Evolutionary conservation across 768 basidiomycete genomes (phyloP), one percentile per base, ranked within the genome.

Genomic region (Naematelia aurantialba): DNA sequence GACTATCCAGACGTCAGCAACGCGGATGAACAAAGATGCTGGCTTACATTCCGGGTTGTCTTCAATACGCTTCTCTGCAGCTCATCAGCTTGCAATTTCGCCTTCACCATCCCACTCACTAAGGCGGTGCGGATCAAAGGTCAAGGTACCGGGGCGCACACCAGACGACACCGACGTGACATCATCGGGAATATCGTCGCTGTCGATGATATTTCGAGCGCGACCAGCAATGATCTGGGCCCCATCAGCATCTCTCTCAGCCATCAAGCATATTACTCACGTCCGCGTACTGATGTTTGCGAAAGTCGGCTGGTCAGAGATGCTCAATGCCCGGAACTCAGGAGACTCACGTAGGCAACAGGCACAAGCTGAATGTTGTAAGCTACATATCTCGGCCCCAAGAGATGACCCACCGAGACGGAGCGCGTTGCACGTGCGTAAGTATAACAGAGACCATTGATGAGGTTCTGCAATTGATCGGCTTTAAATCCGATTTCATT

Each of bases 391-490:
- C 21, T 49, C 27, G 26, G 55, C 11, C 47, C 45, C 21, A 52
- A 44, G 44, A 39, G 1, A 42, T 27, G 4, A 54, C 61, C 58
- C 45, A 62, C 61, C 0, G 68, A 69, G 55, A 72, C 70, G n/a
- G 70, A 63, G 17, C 67, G 63, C 24, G 68, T 69, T 1, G 67
- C 67, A 13, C 70, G 66, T 8, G 62, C 61, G 52, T 69, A 72
- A 0, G 63, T 58, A 56, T 67, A 72, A 25, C 63, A 67, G 4
- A 72, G 42, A 0, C 55, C 54, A 39, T 72, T 69, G 52, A 62
- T 61, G 11, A 72, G 55, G 2, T 42, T 51, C 56, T 72, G 70
- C 50, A 72, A 51, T 14, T 58, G 56, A 46, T 72, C 70, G 25
- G 68, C 62, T 21, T 59, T 61, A 49, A 69, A 69, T 22, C 52